These are phyloP conservation scores for Physocladia obscura DNA, from an alignment of 192 early-diverging fungal species.

Conservation along the genomic window DNA sequence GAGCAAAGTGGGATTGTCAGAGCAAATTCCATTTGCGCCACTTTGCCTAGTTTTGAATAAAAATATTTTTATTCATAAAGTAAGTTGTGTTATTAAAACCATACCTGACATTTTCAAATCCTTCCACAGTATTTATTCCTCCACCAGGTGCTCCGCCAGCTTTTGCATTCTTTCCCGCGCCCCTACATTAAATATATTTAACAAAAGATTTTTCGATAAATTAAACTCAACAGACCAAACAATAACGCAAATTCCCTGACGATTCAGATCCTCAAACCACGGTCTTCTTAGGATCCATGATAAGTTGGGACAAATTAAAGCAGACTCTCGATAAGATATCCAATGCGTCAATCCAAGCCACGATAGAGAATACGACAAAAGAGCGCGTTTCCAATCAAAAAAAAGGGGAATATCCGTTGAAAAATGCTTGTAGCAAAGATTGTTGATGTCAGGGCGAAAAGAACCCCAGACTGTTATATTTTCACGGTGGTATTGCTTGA, in stretches of 20 bases:
- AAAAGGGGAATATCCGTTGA: slow-evolving; percentile 41
- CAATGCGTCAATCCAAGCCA: slow-evolving; percentile 34
- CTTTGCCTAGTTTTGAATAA: slow-evolving; percentile 2
- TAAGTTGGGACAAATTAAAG: slow-evolving; percentile 43
- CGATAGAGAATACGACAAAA: slow-evolving; percentile 21
- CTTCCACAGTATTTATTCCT: slow-evolving; percentile 42
- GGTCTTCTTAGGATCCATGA: slow-evolving; percentile 25
- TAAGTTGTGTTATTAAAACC: neutral
- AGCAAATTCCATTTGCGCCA: slow-evolving; percentile 52
- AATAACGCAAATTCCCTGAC: slow-evolving; percentile 41
- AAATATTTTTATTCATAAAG: neutral
- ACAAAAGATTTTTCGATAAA: neutral
- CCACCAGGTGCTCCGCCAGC: slow-evolving; percentile 32
- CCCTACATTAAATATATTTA: neutral
- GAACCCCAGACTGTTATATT: slow-evolving; percentile 48
- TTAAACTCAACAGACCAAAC: slow-evolving; percentile 29
- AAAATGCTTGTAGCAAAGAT: slow-evolving; percentile 37
- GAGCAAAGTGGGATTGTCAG: slow-evolving; percentile 41
- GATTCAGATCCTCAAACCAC: slow-evolving; percentile 39
- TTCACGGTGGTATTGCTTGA: slow-evolving; percentile 34
- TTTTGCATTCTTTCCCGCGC: neutral
- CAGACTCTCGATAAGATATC: slow-evolving; percentile 40
- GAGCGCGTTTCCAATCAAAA: slow-evolving; percentile 30
- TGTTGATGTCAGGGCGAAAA: slow-evolving; percentile 23
- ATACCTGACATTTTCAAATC: slow-evolving; percentile 31